These are phyloP conservation scores for Martensiomyces pterosporus DNA, from an alignment of 192 early-diverging fungal genomes.

Conservation along the genomic window DNA sequence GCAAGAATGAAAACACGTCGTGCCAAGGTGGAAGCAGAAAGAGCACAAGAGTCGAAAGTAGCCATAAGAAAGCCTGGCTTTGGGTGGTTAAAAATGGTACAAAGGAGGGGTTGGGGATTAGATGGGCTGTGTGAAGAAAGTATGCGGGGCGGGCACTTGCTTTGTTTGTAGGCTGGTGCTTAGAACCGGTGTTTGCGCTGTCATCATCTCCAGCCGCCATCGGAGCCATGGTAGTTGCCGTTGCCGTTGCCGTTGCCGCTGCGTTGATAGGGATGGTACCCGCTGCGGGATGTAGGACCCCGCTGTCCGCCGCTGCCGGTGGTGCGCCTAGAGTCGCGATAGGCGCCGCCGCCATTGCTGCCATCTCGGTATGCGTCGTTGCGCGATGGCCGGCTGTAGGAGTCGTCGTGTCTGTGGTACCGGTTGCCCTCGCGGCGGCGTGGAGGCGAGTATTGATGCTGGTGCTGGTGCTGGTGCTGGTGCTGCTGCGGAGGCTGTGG, in stretches of 20 bases:
- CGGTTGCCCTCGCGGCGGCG: constrained; percentile 24
- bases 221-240: constrained; percentile 2
- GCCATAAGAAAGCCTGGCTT: no score
- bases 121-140: no score
- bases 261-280: constrained; percentile 33
- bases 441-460: constrained; percentile 27
- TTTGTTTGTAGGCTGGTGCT: no score
- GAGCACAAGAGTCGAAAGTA: no score
- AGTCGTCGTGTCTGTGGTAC: constrained; percentile 26
- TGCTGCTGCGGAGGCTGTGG: no score
- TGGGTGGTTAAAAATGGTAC: no score
- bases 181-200: no score
- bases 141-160: no score
- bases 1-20: no score
- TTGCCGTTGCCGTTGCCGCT: constrained; percentile 4
- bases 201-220: constrained; percentile 23
- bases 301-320: background rate
- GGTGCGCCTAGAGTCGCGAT: constrained; percentile 15
- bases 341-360: background rate
- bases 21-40: no score
- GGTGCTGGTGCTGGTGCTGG: constrained; percentile 6
- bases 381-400: constrained; percentile 11
- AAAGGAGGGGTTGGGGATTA: no score
- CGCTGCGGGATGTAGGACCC: constrained; percentile 10
- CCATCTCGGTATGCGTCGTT: constrained; percentile 17